phyloP scores from a whole-genome alignment of 2,329 filamentous ascomycete genomes.

The Dryadomyces sulphureus region DNA sequence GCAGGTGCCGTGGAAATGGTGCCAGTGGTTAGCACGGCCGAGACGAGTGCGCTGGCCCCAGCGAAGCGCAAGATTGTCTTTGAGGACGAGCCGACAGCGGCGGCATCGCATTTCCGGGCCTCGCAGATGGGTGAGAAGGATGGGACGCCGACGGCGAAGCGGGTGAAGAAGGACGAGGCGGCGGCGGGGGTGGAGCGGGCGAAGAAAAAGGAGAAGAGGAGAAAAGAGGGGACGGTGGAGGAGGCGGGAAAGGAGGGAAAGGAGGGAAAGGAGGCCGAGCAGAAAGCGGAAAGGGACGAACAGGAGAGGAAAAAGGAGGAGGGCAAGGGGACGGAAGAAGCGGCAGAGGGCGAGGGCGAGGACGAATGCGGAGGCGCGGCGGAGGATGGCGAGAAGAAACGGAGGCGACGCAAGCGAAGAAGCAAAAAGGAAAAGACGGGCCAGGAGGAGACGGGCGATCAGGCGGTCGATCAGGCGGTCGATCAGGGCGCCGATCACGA shows the following conservation, averaged over 20 bases:
- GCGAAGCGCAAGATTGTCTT: constrained; percentile 14
- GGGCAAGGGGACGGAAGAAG: not conserved
- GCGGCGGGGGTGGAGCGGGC: not conserved
- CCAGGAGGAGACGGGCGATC: not conserved
- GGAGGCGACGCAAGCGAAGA: not conserved
- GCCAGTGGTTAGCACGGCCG: not conserved
- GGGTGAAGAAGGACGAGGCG: constrained; percentile 3
- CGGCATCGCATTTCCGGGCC: not conserved
- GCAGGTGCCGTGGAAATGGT: not conserved
- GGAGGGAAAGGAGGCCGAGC: constrained; percentile 11
- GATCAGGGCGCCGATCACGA: not conserved
- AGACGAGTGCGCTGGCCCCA: not conserved
- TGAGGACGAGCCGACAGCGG: constrained; percentile 12
- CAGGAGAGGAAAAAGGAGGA: not conserved
- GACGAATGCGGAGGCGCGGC: too few species aligned
- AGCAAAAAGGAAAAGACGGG: not conserved
- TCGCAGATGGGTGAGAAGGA: not conserved
- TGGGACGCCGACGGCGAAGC: constrained; percentile 1
- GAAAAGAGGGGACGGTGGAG: constrained; percentile 8
- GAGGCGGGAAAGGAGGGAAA: constrained; percentile 15
- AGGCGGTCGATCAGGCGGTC: not conserved
- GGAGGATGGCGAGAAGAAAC: not conserved
- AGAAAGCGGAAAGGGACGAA: constrained; percentile 3
- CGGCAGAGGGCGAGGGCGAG: not conserved
- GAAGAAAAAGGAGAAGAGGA: constrained; percentile 11